Conservation (phyloP, 257 asterid genomes). For the Cinchona pubescens region DNA sequence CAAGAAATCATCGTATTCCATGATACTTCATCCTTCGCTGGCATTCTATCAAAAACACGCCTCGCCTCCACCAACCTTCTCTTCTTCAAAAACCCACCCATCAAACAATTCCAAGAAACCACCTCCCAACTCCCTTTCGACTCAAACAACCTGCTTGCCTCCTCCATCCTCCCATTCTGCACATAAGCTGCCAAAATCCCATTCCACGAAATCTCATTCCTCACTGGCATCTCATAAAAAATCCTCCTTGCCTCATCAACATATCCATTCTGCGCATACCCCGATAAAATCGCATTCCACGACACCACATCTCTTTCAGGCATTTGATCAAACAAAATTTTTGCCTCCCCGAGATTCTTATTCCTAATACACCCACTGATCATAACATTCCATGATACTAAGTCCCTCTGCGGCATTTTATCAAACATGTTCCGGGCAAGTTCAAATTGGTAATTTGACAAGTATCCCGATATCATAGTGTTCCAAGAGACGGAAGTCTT, state of each 20-base stretch:
- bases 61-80: conserved; percentile 70
- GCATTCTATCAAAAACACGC: conserved; percentile 63
- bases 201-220: conserved; percentile 92
- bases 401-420: conserved; percentile 60
- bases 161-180: conserved; percentile 79
- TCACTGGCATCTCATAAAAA: conserved; percentile 67
- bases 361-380: conserved; percentile 60
- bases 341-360: conserved; percentile 60
- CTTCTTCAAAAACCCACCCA: conserved; percentile 88
- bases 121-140: conserved; percentile 62
- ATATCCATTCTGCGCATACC: conserved; percentile 77
- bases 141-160: conserved; percentile 74
- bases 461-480: conserved; percentile 73
- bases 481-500: conserved; percentile 73
- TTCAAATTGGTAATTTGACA: conserved; percentile 44
- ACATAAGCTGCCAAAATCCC: conserved; percentile 84
- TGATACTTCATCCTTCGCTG: conserved; percentile 67
- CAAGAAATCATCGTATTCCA: conserved; percentile 90
- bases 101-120: conserved; percentile 95
- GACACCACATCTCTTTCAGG: conserved; percentile 78
- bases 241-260: conserved; percentile 71
- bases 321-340: conserved; percentile 69
- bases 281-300: conserved; percentile 85
- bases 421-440: conserved; percentile 64
- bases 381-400: conserved; percentile 79